These are phyloP conservation scores for Thozetella sp. DNA, from an alignment of 495 filamentous ascomycete genomes.

Conservation along the genomic window DNA sequence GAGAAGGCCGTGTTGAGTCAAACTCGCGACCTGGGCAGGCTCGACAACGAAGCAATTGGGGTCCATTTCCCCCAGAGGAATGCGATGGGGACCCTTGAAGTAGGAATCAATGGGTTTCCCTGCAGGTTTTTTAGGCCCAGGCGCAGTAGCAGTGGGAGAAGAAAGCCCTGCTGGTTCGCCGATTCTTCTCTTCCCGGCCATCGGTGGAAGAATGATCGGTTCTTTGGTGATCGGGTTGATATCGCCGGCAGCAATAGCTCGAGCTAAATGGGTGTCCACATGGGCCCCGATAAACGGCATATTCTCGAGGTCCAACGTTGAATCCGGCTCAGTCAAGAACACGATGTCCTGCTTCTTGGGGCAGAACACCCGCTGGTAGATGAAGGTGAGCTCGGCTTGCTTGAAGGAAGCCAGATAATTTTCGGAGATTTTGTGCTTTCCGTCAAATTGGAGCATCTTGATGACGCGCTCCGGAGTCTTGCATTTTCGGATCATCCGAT, in stretches of 20 bases:
- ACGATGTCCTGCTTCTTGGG: slow-evolving; percentile 70
- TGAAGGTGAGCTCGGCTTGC: slow-evolving; percentile 88
- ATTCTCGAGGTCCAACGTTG: slow-evolving; percentile 59
- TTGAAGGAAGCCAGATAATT: slow-evolving; percentile 78
- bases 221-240: slow-evolving; percentile 88
- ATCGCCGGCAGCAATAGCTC: slow-evolving; percentile 79
- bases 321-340: slow-evolving; percentile 65
- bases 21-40: slow-evolving; percentile 20
- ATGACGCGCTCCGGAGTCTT: slow-evolving; percentile 84
- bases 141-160: slow-evolving; percentile 28
- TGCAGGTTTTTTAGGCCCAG: slow-evolving; percentile 41
- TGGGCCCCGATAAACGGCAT: slow-evolving; percentile 80
- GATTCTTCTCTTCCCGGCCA: slow-evolving; percentile 40
- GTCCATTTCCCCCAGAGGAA: slow-evolving; percentile 83
- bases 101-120: slow-evolving; percentile 75
- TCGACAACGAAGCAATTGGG: slow-evolving; percentile 70
- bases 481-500: slow-evolving; percentile 86
- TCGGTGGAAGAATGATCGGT: slow-evolving; percentile 49
- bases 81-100: slow-evolving; percentile 70
- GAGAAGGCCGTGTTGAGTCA: slow-evolving; percentile 27
- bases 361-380: slow-evolving; percentile 93
- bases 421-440: slow-evolving; percentile 74
- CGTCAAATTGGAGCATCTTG: slow-evolving; percentile 82
- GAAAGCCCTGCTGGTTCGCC: slow-evolving; percentile 24
- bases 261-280: slow-evolving; percentile 68